Base-by-base conservation (phyloP, 257 asterid genomes). In the Solanum sitiens region DNA sequence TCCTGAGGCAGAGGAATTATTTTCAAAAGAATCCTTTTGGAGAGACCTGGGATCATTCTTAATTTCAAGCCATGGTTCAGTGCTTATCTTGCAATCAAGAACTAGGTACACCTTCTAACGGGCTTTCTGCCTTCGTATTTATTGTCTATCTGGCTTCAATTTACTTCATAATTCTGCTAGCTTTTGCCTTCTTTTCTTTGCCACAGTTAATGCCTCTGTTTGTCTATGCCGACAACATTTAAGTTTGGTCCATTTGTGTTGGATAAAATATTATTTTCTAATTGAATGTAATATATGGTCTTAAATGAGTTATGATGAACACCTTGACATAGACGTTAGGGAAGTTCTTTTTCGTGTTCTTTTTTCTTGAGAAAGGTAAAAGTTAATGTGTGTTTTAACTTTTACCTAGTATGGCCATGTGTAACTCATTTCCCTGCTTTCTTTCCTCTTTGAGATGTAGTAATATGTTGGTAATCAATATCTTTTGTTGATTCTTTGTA, bases 21-120 rank as follows among this genome's bases (percentile, higher is more conserved):
- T 95, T 91, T 91, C 93, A 18, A 75, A 89, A 85, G 94, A 91
- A 83, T 89, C 95, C 23, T 93, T 95, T 89, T 97, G 99, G 98
- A 90, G 89, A 39, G 98, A 93, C 82, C 59, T 97, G 85, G 89
- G 92, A 86, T 88, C 88, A 33, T 95, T 95, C 90, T 53, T 97
- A 61, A 90, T 32, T 86, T 87, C 98, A 45, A 74, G 91, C 11
- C 80, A 89, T 71, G 95, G 94, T 87, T 88, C 94, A 56, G 89
- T 91, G 80, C 84, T 88, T 70, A 83, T 95, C 87, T 71, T 70
- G 79, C 93, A 88, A 88, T 95, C 98, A 72, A 89, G 82, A 87
- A 93, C 94, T 89, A 97, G 98, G 99, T 95, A 91, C 74, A 32
- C 39, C 45, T 16, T 85, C 61, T 65, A 53, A 11, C 68, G 77